phyloP scores from a whole-genome alignment of 2,329 filamentous ascomycete genomes.

The Aspergillaceae sp. region DNA sequence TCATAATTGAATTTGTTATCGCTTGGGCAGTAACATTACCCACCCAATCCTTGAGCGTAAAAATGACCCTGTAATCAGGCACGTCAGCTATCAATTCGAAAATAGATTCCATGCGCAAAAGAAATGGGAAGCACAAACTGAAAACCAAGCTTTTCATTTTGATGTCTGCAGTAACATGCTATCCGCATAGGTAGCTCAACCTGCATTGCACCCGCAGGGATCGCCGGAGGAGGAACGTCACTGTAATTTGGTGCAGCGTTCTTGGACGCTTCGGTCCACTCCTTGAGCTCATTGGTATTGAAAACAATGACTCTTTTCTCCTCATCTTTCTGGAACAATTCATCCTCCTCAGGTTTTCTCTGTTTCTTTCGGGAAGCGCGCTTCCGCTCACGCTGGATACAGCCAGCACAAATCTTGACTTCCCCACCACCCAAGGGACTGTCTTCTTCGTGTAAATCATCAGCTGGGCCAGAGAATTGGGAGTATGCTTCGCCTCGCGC shows the following conservation, averaged over 20 bases:
- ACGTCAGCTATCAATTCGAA: conserved; percentile 10
- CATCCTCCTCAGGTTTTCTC: conserved; percentile 86
- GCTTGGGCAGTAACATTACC: conserved; percentile 73
- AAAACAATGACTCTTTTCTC: conserved; percentile 78
- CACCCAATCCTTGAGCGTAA: conserved; percentile 78
- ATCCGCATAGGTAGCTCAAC: conserved; percentile 90
- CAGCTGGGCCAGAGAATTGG: conserved; percentile 30
- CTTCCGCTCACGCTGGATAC: conserved; percentile 84
- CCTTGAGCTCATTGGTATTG: conserved; percentile 79
- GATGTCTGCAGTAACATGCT: conserved; percentile 92
- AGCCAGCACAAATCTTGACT: conserved; percentile 84
- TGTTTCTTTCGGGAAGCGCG: conserved; percentile 85
- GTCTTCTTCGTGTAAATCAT: conserved; percentile 55
- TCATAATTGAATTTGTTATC: conserved; percentile 83
- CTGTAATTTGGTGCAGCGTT: conserved; percentile 42
- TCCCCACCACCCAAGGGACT: conserved; percentile 84
- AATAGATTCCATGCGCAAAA: not conserved
- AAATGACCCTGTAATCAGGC: conserved; percentile 57
- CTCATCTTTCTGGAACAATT: conserved; percentile 74
- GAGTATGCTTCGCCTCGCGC: conserved; percentile 40
- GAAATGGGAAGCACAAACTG: conserved; percentile 33
- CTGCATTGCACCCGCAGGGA: conserved; percentile 56
- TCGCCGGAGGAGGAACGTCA: conserved; percentile 20
- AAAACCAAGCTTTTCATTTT: conserved; percentile 88
- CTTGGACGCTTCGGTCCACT: conserved; percentile 61